Percentiles rank a stretch among this genome's conserved stretches.
Conservation (phyloP, 345 rosid species). For the Iberis pinnata region DNA sequence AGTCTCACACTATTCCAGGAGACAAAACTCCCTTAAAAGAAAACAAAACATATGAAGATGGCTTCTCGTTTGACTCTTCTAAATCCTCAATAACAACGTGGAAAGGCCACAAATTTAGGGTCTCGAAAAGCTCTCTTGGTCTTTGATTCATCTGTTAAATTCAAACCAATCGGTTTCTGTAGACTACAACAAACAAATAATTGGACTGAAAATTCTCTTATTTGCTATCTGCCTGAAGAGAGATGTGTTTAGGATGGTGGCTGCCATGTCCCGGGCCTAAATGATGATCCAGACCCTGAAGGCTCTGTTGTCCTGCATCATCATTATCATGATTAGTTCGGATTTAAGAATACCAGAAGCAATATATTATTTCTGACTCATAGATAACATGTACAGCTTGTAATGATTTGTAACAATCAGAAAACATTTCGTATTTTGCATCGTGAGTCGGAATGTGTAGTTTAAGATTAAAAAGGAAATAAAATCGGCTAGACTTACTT, state of each 20-base stretch:
- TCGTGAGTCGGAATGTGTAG: not conserved
- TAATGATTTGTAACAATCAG: not conserved
- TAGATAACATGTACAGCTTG: not conserved
- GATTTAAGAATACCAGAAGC: not conserved
- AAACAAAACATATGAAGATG: not conserved
- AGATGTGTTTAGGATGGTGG: conserved; percentile 55
- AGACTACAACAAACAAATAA: conserved; percentile 19
- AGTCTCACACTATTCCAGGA: conserved; percentile 15
- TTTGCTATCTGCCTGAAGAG: not conserved
- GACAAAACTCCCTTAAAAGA: conserved; percentile 4
- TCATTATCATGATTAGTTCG: conserved; percentile 1
- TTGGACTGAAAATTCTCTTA: not conserved
- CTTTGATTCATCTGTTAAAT: conserved; percentile 8
- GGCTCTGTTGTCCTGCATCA: conserved; percentile 64
- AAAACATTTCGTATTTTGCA: conserved; percentile 1
- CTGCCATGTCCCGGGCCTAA: conserved; percentile 92
- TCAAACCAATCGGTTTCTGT: conserved; percentile 5
- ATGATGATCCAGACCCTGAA: conserved; percentile 76
- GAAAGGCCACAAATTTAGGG: not conserved
- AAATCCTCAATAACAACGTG: conserved; percentile 15
- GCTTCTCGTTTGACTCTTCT: conserved; percentile 13
- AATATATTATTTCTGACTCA: not conserved
- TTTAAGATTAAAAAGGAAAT: not conserved
- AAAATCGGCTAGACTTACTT: conserved; percentile 17
- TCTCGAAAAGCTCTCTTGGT: not conserved